Base-by-base conservation (phyloP, 495 filamentous ascomycete species). In the Ascobolus immersus region DNA sequence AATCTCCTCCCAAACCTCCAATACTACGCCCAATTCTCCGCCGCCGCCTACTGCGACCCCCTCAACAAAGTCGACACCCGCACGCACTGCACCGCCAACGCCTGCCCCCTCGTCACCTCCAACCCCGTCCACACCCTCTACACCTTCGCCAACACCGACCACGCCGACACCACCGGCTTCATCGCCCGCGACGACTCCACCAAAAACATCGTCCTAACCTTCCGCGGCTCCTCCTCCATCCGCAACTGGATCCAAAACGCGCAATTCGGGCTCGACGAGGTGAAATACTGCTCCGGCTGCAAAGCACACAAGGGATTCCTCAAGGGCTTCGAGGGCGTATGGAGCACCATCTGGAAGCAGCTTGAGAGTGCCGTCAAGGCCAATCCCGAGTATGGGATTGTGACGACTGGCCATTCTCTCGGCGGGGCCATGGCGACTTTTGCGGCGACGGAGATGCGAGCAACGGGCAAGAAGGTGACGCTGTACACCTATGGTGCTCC, bases 11-110 rank as follows among this genome's bases (percentile, higher is more conserved):
- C 36, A 21, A 23, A 62, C 25, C 53, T 84, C 28, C 51, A 58
- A 3, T 55, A 78, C 39, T 76, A 62, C 46, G 62, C 70, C 11
- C 65, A 84, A 45, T 84, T 71, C 49, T 56, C 75, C 1, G 71
- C 59, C 0, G 71, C 76, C 0, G 54, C 68, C 4, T 79, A 77
- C 49, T 86, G 77, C 50, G 56, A 64, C 22, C 55, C 41, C 32
- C 56, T 70, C 34, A 59, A 60, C 27, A 24, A 40, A 5, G 50
- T 61, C 4, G 41, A 53, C 8, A 38, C 47, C 15, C 49, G 50
- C n/a, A 36, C 82, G 13, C 58, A 57, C 9, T 89, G 79, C 49
- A 36, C 52, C 5, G 56, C 51, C n/a, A 39, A 52, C 27, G 59
- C 57, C 35, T 86, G 79, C 47, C 65, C 71, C 1, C 38, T 52